Evolutionary conservation across 2,329 filamentous ascomycete genomes (phyloP).

Genomic region (Scedosporium apiospermum): DNA sequence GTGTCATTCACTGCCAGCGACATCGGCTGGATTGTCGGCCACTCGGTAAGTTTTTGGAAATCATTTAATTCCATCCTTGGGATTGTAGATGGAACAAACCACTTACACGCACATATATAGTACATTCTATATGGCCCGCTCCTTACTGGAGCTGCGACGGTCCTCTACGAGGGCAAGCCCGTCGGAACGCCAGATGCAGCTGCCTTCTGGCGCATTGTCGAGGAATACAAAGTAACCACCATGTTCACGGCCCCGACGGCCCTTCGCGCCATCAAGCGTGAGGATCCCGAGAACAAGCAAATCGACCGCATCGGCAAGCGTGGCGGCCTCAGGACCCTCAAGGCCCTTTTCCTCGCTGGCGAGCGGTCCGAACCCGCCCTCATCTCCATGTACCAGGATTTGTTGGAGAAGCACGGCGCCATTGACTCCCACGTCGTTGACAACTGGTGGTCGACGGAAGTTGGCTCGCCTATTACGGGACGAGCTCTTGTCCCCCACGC

Average conservation of each 20-base stretch:
- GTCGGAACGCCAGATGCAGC: conserved; percentile 81
- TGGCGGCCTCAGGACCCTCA: conserved; percentile 62
- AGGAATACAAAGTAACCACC: conserved; percentile 75
- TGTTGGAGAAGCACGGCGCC: conserved; percentile 59
- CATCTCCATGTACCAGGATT: conserved; percentile 67
- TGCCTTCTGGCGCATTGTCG: conserved; percentile 78
- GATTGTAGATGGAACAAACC: no score
- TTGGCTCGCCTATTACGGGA: conserved; percentile 49
- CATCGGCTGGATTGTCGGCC: conserved; percentile 67
- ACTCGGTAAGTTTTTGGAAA: conserved; percentile 32
- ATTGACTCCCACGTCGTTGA: conserved; percentile 46
- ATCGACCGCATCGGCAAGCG: conserved; percentile 54
- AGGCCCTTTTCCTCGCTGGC: conserved; percentile 75
- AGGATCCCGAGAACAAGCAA: conserved; percentile 65
- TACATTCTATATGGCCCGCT: conserved; percentile 89
- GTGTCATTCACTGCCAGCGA: conserved; percentile 68
- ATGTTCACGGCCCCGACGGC: conserved; percentile 85
- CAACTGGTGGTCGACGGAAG: conserved; percentile 54
- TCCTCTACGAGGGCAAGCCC: conserved; percentile 91
- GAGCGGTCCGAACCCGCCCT: conserved; percentile 85
- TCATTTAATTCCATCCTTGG: background rate
- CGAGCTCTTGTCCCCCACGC: conserved; percentile 47
- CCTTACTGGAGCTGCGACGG: conserved; percentile 72
- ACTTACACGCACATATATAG: background rate
- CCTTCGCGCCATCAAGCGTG: conserved; percentile 75